Conservation (phyloP, 345 rosid genomes). For the Eucalyptus lansdowneana region DNA sequence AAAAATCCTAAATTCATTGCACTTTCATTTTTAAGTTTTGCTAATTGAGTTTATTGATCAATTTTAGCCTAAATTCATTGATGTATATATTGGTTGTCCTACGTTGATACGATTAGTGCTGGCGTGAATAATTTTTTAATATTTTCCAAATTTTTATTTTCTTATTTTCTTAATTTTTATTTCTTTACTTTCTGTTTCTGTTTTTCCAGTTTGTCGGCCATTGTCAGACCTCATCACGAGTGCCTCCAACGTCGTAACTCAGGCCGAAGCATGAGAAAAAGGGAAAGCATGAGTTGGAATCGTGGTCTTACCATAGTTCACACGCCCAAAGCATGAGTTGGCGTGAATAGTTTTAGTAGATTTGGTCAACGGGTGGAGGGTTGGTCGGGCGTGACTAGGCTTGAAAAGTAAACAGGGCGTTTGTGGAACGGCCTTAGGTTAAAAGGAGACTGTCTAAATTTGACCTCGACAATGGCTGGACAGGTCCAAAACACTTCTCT, state of each 20-base stretch:
- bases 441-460: neutral
- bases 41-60: neutral
- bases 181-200: no score
- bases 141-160: no score
- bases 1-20: neutral
- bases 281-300: neutral
- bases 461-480: neutral
- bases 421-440: neutral
- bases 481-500: neutral
- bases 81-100: neutral
- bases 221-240: neutral
- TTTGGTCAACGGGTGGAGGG: neutral
- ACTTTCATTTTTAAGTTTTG: no score
- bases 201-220: no score
- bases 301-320: neutral
- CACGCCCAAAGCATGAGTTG: neutral
- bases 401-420: neutral
- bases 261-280: neutral
- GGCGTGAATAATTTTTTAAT: no score
- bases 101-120: fast-evolving
- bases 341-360: neutral
- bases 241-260: neutral
- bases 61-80: neutral
- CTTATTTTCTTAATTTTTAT: no score
- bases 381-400: neutral